Percentiles rank a stretch among this genome's conserved stretches.
phyloP scores from a whole-genome alignment of 495 filamentous ascomycete species.

The Penicillium waksmanii region DNA sequence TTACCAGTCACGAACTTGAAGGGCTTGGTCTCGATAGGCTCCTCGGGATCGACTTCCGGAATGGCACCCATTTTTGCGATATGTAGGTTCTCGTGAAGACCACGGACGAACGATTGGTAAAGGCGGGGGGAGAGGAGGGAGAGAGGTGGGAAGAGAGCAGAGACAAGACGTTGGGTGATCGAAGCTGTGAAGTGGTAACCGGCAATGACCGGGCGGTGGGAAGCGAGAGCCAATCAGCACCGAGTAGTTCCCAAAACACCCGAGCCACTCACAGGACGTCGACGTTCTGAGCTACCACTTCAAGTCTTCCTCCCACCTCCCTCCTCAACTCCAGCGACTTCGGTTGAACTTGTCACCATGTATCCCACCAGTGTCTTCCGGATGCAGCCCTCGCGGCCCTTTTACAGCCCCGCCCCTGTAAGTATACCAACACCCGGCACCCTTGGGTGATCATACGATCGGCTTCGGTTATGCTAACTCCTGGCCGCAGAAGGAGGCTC shows the following conservation, averaged over 20 bases:
- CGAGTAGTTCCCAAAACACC: slow-evolving; percentile 45
- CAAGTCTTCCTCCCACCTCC: slow-evolving; percentile 27
- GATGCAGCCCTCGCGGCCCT: slow-evolving; percentile 61
- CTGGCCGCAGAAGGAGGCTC: slow-evolving; percentile 73
- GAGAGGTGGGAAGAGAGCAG: slow-evolving; percentile 30
- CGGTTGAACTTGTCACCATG: slow-evolving; percentile 50
- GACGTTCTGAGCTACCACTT: slow-evolving; percentile 29
- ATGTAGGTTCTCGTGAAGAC: slow-evolving; percentile 32
- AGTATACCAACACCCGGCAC: slow-evolving; percentile 38
- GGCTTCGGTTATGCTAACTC: slow-evolving; percentile 41
- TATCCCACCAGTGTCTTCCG: slow-evolving; percentile 63
- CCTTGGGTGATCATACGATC: slow-evolving; percentile 28
- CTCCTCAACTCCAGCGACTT: slow-evolving; percentile 21
- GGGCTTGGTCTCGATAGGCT: slow-evolving; percentile 89
- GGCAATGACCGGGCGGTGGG: slow-evolving; percentile 45
- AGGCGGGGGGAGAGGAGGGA: slow-evolving; percentile 22
- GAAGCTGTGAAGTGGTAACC: slow-evolving; percentile 44
- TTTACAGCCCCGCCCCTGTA: slow-evolving; percentile 83
- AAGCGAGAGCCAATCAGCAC: slow-evolving; percentile 51
- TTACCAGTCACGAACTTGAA: slow-evolving; percentile 99
- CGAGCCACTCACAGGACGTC: slow-evolving; percentile 36
- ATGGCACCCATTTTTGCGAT: slow-evolving; percentile 54
- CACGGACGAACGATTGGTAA: slow-evolving; percentile 20
- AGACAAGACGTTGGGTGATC: slow-evolving; percentile 37
- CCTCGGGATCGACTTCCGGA: slow-evolving; percentile 82